These are phyloP conservation scores for Umbelopsis vinacea DNA, from an alignment of 192 early-diverging fungal genomes.

Conservation along the genomic window DNA sequence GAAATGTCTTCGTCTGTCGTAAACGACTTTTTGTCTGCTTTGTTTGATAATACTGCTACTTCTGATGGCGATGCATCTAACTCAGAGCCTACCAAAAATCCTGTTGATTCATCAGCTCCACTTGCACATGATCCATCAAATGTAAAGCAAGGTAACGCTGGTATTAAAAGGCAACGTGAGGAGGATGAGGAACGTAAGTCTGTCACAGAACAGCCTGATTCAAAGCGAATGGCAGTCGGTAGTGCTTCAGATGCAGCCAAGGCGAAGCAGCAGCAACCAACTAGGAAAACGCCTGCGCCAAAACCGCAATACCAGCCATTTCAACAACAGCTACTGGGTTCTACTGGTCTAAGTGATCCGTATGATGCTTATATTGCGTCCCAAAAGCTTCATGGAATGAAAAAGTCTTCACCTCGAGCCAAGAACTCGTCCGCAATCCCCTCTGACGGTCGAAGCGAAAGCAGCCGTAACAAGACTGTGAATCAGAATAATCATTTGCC, in stretches of 20 bases:
- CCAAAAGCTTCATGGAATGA: neutral
- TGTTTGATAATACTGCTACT: conserved; percentile 32
- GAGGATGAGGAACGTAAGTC: conserved; percentile 4
- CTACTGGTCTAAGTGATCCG: conserved; percentile 7
- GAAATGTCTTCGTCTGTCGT: conserved; percentile 33
- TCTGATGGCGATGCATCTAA: conserved; percentile 17
- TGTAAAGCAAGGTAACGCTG: neutral
- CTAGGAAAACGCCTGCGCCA: neutral
- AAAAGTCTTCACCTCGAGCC: neutral
- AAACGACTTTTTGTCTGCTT: conserved; percentile 38
- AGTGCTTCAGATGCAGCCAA: neutral
- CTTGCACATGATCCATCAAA: neutral
- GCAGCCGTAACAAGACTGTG: neutral
- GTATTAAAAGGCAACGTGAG: conserved; percentile 9
- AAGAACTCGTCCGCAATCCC: neutral
- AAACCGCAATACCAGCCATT: conserved; percentile 15
- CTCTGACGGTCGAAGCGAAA: neutral
- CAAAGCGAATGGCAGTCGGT: conserved; percentile 1
- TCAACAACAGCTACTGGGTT: conserved; percentile 15
- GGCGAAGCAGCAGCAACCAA: neutral
- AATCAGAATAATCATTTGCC: neutral
- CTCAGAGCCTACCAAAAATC: neutral
- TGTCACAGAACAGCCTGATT: neutral
- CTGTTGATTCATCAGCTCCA: neutral
- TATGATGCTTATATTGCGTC: conserved; percentile 17